These are phyloP conservation scores for Iris pallida DNA, from an alignment of 116 monocot species.

Conservation along the genomic window DNA sequence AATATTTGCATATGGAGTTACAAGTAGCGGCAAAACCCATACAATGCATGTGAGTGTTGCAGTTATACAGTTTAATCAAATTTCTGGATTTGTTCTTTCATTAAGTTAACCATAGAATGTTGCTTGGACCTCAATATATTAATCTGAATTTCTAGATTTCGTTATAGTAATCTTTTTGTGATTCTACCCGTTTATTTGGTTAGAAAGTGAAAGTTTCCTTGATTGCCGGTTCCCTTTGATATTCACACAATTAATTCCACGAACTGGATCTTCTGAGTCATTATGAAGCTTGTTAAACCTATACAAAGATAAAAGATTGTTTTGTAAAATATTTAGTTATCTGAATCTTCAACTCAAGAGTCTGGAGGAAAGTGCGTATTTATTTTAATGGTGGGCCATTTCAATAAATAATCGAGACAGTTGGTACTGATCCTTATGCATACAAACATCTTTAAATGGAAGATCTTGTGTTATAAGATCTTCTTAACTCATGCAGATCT, in stretches of 20 bases:
- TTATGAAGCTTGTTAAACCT: too few species aligned
- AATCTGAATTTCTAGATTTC: background rate
- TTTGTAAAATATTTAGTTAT: background rate
- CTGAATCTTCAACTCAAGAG: background rate
- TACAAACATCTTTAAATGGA: too few species aligned
- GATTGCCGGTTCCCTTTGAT: too few species aligned
- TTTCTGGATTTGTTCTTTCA: background rate
- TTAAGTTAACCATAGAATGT: background rate
- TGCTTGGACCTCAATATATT: background rate
- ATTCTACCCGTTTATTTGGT: background rate
- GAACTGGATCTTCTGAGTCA: too few species aligned
- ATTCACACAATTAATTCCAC: too few species aligned
- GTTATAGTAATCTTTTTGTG: background rate
- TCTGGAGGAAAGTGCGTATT: too few species aligned
- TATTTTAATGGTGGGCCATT: too few species aligned
- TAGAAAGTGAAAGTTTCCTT: background rate
- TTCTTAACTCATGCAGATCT: too few species aligned
- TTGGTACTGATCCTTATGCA: too few species aligned
- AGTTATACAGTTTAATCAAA: constrained; percentile 2
- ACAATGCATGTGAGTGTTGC: constrained; percentile 81
- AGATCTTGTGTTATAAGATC: too few species aligned
- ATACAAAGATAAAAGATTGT: too few species aligned
- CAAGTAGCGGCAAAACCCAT: constrained; percentile 95
- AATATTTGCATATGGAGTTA: constrained; percentile 98
- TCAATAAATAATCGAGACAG: too few species aligned